Base-by-base conservation (phyloP, 1,139 yeast genomes). In the Hyphopichia khmerensis region DNA sequence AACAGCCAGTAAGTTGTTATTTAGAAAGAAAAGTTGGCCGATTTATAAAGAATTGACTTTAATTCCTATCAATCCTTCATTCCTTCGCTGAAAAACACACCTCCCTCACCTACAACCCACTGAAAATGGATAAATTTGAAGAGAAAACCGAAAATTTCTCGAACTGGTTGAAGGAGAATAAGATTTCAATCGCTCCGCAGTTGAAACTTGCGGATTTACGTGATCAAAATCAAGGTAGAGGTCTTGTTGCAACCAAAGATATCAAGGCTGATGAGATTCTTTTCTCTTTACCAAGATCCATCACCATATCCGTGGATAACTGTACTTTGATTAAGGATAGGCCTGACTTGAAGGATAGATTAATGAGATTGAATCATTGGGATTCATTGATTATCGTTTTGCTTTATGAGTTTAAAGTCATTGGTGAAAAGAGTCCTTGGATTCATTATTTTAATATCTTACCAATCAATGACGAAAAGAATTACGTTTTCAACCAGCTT, bases 301-400 rank as follows among this genome's bases (percentile, higher is more conserved):
- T 75, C 0, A 64, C 86, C 8, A 52, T 93, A 37, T 80, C 85
- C 51, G 71, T 82, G 11, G 77, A 75, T 13, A 84, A 83, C 15
- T 77, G 86, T 32, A 56, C 75, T 1, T 62, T 85, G 19, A 50
- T 68, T 1, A 41, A 52, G 3, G 65, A 72, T 15, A 54, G 54
- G 19, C 69, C 75, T 0, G 63, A 64, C 2, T 17, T 57, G 14
- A 59, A 55, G 19, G 67, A 62, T 6, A 65, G 64, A 19, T 62
- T 82, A 8, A 52, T 69, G 16, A 63, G 64, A 6, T 64, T 82
- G 40, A 79, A 76, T 44, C 84, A 84, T 36, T 91, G 98, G 98
- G 85, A 86, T 46, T 79, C 84, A 0, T 66, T 91, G 45, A 84
- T 91, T 40, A 60, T 88, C 34, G 74, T 82, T 17, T 69, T 91